Conservation (phyloP, 208 protist species). For the Phytomonas sp. region DNA sequence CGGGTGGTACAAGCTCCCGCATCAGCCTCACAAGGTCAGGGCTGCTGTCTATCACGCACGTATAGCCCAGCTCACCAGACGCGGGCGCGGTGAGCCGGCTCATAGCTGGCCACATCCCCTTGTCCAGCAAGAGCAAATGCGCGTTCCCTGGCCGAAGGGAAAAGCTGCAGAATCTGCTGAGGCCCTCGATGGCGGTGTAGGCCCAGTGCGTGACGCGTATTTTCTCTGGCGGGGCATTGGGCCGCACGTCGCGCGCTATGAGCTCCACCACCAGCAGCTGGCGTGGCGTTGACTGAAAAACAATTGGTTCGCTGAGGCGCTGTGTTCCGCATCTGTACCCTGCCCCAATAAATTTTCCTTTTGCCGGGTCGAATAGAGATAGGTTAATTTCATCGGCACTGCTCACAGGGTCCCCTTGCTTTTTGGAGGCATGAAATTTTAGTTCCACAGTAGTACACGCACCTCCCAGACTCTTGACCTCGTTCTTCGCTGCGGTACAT, state of each 20-base stretch:
- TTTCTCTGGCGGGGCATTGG: slow-evolving; percentile 24
- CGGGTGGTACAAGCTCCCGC: slow-evolving; percentile 64
- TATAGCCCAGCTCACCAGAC: slow-evolving; percentile 24
- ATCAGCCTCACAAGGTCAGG: slow-evolving; percentile 36
- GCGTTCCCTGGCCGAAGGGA: slow-evolving; percentile 53
- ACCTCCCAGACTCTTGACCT: slow-evolving; percentile 26
- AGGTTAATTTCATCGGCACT: slow-evolving; percentile 52
- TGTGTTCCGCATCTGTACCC: slow-evolving; percentile 35
- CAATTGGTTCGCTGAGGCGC: slow-evolving; percentile 27
- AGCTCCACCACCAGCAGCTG: slow-evolving; percentile 67
- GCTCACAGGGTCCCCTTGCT: slow-evolving; percentile 18
- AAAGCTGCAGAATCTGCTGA: slow-evolving; percentile 15
- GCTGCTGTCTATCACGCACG: slow-evolving; percentile 27
- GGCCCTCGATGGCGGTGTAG: slow-evolving; percentile 22
- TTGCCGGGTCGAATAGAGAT: slow-evolving; percentile 48
- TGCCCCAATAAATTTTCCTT: slow-evolving; percentile 60
- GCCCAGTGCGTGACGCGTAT: slow-evolving; percentile 62
- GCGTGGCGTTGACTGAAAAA: slow-evolving; percentile 42
- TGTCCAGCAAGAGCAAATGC: slow-evolving; percentile 58
- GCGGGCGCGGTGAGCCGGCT: slow-evolving; percentile 20
- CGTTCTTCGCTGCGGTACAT: slow-evolving; percentile 28
- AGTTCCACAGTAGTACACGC: slow-evolving; percentile 31
- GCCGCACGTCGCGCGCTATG: slow-evolving; percentile 29
- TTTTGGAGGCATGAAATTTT: slow-evolving; percentile 17
- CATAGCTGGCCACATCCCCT: slow-evolving; percentile 38